Evolutionary conservation across 2,329 filamentous ascomycete species (phyloP).

Genomic region (Colletotrichum sp.): DNA sequence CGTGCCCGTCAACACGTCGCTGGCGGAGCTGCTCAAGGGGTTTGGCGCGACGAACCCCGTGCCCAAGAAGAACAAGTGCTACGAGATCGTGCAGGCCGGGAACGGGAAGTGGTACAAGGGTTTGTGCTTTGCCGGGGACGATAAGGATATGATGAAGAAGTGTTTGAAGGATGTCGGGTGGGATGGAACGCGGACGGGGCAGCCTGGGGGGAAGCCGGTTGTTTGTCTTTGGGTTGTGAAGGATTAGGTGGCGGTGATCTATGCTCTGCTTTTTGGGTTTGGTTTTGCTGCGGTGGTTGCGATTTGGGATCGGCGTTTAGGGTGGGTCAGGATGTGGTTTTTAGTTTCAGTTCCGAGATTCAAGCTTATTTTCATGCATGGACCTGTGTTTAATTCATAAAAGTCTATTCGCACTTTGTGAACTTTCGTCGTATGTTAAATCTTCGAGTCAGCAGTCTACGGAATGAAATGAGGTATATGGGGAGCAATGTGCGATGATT

Average conservation of each 20-base stretch:
- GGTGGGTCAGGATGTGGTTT: background rate
- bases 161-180: conserved; percentile 64
- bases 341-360: background rate
- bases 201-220: conserved; percentile 53
- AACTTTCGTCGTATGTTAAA: background rate
- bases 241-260: conserved; percentile 35
- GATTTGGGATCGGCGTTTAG: background rate
- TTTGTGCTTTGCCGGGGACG: conserved; percentile 53
- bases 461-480: background rate
- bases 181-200: conserved; percentile 55
- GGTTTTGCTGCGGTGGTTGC: background rate
- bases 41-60: conserved; percentile 60
- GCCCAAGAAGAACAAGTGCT: conserved; percentile 60
- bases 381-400: background rate
- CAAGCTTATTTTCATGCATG: background rate
- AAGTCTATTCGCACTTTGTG: background rate
- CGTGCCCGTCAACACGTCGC: conserved; percentile 56
- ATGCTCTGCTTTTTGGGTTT: background rate
- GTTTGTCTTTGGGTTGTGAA: conserved; percentile 68
- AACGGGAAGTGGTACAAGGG: conserved; percentile 66
- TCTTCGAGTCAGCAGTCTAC: background rate
- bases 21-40: conserved; percentile 62
- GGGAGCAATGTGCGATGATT: background rate
- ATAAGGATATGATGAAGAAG: conserved; percentile 52
- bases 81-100: conserved; percentile 60